These are phyloP conservation scores for Albifimbria verrucaria DNA, from an alignment of 2,329 filamentous ascomycete species.

Conservation along the genomic window DNA sequence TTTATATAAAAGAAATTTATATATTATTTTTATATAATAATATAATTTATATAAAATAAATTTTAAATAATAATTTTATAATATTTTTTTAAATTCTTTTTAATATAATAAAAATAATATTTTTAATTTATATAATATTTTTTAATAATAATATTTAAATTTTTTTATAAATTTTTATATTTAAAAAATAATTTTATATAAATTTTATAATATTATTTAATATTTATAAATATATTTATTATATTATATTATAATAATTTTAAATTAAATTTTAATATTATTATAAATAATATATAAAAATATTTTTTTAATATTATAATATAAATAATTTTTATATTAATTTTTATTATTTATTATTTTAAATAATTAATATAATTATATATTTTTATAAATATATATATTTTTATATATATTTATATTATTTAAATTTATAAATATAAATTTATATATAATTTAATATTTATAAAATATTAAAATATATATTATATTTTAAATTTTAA, in stretches of 20 bases:
- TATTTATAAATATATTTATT: conserved; percentile 8
- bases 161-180: neutral
- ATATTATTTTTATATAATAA: conserved; percentile 6
- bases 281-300: conserved; percentile 4
- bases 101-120: conserved; percentile 6
- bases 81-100: conserved; percentile 12
- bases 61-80: no score
- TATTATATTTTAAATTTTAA: conserved; percentile 5
- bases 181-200: neutral
- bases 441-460: conserved; percentile 8
- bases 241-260: conserved; percentile 9
- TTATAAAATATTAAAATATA: conserved; percentile 4
- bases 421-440: conserved; percentile 6
- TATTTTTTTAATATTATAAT: conserved; percentile 5
- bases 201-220: conserved; percentile 8
- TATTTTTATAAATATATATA: conserved; percentile 9
- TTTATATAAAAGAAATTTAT: conserved; percentile 4
- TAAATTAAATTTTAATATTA: conserved; percentile 7
- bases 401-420: conserved; percentile 3
- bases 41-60: conserved; percentile 12
- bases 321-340: conserved; percentile 11
- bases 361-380: conserved; percentile 4
- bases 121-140: neutral
- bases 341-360: conserved; percentile 9
- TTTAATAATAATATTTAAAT: neutral